A percentile compares a stretch with the other conserved stretches of the same genome.
phyloP scores from a whole-genome alignment of 495 filamentous ascomycete species.

The Trichoderma erinaceum region DNA sequence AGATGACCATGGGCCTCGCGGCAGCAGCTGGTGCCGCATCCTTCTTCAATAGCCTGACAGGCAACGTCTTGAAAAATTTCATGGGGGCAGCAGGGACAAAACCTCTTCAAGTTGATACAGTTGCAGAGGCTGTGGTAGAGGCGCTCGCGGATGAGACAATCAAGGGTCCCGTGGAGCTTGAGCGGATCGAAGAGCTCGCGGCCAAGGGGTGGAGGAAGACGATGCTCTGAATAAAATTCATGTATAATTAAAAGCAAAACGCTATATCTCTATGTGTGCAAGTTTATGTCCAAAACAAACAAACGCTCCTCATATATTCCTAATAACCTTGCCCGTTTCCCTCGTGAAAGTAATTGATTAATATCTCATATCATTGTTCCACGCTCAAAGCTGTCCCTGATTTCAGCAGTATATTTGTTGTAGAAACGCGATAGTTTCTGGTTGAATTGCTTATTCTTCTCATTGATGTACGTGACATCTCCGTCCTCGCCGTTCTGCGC shows the following conservation, averaged over 20 bases:
- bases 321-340: slow-evolving; percentile 14
- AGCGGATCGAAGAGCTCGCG: slow-evolving; percentile 66
- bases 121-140: slow-evolving; percentile 79
- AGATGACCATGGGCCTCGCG: slow-evolving; percentile 80
- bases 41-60: slow-evolving; percentile 64
- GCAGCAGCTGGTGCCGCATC: slow-evolving; percentile 61
- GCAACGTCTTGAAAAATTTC: slow-evolving; percentile 64
- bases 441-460: slow-evolving; percentile 99
- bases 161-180: slow-evolving; percentile 61
- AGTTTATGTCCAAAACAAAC: not conserved
- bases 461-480: slow-evolving; percentile 98
- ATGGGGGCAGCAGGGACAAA: slow-evolving; percentile 77
- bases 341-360: not conserved
- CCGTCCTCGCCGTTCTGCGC: slow-evolving; percentile 67
- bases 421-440: slow-evolving; percentile 92
- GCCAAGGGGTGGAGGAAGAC: slow-evolving; percentile 71
- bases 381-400: slow-evolving; percentile 94
- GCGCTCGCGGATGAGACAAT: slow-evolving; percentile 62
- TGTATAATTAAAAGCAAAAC: not conserved
- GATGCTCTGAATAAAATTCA: slow-evolving; percentile 55
- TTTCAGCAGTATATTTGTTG: slow-evolving; percentile 97
- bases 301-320: slow-evolving; percentile 3
- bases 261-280: slow-evolving; percentile 27
- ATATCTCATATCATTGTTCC: slow-evolving; percentile 71
- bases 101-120: slow-evolving; percentile 77